phyloP scores from a whole-genome alignment of 2,329 filamentous ascomycete genomes.

The Neonectria faginata region DNA sequence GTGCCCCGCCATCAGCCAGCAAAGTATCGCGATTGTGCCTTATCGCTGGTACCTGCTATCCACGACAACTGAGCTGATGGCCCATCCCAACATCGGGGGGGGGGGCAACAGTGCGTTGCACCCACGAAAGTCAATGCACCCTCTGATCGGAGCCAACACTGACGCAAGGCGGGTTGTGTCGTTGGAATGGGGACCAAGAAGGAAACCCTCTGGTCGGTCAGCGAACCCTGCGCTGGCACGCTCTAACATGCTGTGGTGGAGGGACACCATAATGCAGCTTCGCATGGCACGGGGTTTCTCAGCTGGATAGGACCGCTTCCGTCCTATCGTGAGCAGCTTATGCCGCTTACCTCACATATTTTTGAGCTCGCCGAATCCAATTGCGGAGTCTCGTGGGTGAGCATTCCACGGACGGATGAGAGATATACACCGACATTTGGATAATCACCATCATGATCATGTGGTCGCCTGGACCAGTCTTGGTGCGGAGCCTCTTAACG shows the following conservation, averaged over 20 bases:
- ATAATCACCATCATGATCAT: constrained; percentile 38
- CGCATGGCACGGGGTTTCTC: constrained; percentile 2
- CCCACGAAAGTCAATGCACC: constrained; percentile 4
- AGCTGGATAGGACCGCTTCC: constrained; percentile 9
- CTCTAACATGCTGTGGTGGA: constrained; percentile 20
- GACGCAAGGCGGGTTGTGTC: constrained; percentile 3
- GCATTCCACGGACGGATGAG: constrained; percentile 17
- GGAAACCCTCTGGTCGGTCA: constrained; percentile 4
- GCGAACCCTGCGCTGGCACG: constrained; percentile 19
- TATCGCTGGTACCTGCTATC: constrained; percentile 18
- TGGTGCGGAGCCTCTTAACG: constrained; percentile 29
- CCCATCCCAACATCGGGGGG: constrained; percentile 10
- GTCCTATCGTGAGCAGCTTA: constrained; percentile 14
- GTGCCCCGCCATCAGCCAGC: constrained; percentile 29
- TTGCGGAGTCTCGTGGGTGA: constrained; percentile 35
- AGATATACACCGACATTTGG: constrained; percentile 46
- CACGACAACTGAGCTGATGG: constrained; percentile 28
- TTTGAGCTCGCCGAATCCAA: constrained; percentile 21
- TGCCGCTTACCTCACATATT: constrained; percentile 18
- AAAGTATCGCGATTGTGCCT: constrained; percentile 4
- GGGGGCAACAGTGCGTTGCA: constrained; percentile 5
- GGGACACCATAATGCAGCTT: constrained; percentile 7
- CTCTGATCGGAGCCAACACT: constrained; percentile 17
- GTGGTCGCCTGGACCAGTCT: constrained; percentile 38
- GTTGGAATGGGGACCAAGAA: constrained; percentile 13